phyloP scores from a whole-genome alignment of 23 red algal genomes.

The Chondrus crispus region DNA sequence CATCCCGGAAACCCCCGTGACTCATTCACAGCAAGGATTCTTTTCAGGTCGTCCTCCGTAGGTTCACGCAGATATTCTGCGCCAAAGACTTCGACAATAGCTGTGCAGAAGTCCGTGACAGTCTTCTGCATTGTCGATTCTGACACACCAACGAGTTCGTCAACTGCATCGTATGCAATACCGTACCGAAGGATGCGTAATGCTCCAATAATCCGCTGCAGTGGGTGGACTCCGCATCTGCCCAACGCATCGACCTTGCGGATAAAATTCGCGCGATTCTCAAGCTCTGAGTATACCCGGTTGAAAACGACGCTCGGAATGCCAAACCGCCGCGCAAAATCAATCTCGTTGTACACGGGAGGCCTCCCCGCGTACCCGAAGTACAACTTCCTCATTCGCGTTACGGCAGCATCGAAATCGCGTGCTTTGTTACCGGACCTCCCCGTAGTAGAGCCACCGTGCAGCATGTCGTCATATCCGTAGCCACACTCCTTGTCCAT shows the following conservation, averaged over 20 bases:
- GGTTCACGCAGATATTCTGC: slow-evolving; percentile 8
- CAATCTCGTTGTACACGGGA: neutral
- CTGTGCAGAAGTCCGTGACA: neutral
- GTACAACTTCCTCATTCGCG: too few relatives aligned
- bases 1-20: slow-evolving; percentile 7
- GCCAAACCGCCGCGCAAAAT: neutral
- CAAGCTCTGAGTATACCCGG: neutral
- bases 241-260: neutral
- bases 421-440: too few relatives aligned
- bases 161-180: neutral
- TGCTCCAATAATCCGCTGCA: neutral
- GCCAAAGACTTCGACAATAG: neutral
- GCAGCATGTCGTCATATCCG: too few relatives aligned
- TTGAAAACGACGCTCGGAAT: neutral
- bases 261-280: neutral
- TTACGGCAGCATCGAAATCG: too few relatives aligned
- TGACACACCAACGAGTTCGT: neutral
- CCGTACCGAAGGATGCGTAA: neutral
- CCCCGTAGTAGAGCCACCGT: too few relatives aligned
- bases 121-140: neutral
- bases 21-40: neutral
- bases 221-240: neutral
- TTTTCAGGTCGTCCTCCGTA: neutral
- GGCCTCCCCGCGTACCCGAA: too few relatives aligned
- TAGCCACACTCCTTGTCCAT: too few relatives aligned